These are phyloP conservation scores for Syzygium grande DNA, from an alignment of 345 rosid genomes.

Conservation along the genomic window DNA sequence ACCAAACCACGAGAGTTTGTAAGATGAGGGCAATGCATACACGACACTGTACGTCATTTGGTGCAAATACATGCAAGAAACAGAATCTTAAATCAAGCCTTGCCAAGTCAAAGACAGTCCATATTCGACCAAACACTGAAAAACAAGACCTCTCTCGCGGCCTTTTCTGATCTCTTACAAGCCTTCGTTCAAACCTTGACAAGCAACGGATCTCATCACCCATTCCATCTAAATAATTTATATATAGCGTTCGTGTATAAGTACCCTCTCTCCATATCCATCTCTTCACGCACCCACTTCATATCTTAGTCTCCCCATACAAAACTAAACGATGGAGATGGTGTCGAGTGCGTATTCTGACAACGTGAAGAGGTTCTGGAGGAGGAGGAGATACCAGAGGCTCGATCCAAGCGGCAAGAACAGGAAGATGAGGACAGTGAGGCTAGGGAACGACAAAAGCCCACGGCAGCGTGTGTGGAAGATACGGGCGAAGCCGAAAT, in stretches of 20 bases:
- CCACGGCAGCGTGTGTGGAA: fast-evolving
- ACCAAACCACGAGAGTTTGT: background rate
- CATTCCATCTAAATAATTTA: background rate
- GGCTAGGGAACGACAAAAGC: background rate
- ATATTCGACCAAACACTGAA: background rate
- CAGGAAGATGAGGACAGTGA: conserved; percentile 9
- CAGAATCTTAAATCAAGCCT: background rate
- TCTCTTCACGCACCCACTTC: background rate
- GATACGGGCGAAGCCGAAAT: background rate
- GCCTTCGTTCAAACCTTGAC: background rate
- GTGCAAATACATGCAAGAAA: background rate
- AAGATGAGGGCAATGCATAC: background rate
- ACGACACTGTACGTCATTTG: background rate
- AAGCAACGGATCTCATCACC: background rate
- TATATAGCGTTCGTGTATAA: background rate
- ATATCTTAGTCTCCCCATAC: background rate
- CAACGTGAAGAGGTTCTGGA: conserved; percentile 22
- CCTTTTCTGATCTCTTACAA: background rate
- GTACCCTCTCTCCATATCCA: background rate
- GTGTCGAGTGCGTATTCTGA: conserved; percentile 1
- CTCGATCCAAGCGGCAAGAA: background rate
- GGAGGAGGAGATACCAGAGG: conserved; percentile 23
- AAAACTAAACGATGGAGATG: conserved; percentile 9
- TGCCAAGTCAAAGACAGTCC: background rate
- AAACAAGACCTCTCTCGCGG: background rate